These are phyloP conservation scores for Fusarium euwallaceae DNA, from an alignment of 2,329 filamentous ascomycete genomes.

Conservation along the genomic window DNA sequence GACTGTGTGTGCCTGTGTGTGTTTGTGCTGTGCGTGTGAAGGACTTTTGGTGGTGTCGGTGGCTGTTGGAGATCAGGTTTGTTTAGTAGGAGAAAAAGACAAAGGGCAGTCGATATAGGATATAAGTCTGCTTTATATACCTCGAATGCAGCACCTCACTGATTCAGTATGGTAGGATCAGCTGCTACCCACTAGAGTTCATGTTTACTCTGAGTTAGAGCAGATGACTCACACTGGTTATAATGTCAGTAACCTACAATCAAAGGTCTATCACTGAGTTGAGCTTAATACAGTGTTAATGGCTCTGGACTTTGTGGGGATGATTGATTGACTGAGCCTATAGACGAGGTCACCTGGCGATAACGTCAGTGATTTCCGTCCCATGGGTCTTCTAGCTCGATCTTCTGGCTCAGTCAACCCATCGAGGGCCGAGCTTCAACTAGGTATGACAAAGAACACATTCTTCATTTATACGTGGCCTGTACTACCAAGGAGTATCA, in stretches of 20 bases:
- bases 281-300: not conserved
- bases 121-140: not conserved
- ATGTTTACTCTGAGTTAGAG: not conserved
- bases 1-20: not conserved
- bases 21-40: not conserved
- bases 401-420: not conserved
- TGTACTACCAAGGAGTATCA: not conserved
- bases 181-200: not conserved
- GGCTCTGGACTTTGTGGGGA: not conserved
- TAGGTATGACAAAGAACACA: not conserved
- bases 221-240: not conserved
- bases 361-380: not conserved
- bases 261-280: not conserved
- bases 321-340: not conserved
- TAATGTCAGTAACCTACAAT: not conserved
- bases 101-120: not conserved
- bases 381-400: too few species aligned
- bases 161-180: not conserved
- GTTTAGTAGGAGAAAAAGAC: not conserved
- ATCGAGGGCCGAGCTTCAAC: not conserved
- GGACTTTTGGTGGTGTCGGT: not conserved
- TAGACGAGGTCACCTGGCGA: not conserved
- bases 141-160: not conserved
- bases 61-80: not conserved
- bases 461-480: not conserved